Conservation (phyloP, 164 flowering plant species). For the Macadamia integrifolia region DNA sequence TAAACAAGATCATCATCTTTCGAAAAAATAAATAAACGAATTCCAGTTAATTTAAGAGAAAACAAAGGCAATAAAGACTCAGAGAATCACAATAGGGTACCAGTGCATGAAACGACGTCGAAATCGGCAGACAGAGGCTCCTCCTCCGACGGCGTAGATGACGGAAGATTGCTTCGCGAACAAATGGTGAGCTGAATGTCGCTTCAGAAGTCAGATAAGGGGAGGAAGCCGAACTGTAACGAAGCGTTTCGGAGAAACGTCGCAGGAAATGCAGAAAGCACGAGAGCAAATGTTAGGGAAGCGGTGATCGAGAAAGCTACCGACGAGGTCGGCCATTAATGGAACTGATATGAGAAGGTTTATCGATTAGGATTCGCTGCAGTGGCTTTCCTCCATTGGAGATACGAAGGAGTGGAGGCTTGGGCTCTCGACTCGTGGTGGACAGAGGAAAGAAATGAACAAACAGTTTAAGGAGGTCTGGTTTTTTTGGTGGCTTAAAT, state of each 20-base stretch:
- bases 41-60: not conserved
- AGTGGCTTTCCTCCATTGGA: no score
- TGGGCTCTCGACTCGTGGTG: no score
- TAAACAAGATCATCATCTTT: not conserved
- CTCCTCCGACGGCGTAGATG: not conserved
- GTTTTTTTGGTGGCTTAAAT: no score
- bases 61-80: not conserved
- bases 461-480: no score
- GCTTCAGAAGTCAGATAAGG: not conserved
- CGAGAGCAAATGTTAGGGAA: not conserved
- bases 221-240: not conserved
- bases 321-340: constrained; percentile 6
- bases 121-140: not conserved
- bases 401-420: no score
- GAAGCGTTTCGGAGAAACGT: constrained; percentile 6
- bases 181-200: constrained; percentile 4
- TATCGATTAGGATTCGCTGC: no score
- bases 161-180: not conserved
- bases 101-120: constrained; percentile 12
- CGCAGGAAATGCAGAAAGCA: constrained; percentile 3
- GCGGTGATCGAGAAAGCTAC: constrained; percentile 1
- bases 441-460: no score
- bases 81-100: constrained; percentile 3
- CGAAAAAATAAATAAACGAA: not conserved
- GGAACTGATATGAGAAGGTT: not conserved